Evolutionary conservation across 495 filamentous ascomycete genomes (phyloP).

Genomic region (Penicillium samsonianum): DNA sequence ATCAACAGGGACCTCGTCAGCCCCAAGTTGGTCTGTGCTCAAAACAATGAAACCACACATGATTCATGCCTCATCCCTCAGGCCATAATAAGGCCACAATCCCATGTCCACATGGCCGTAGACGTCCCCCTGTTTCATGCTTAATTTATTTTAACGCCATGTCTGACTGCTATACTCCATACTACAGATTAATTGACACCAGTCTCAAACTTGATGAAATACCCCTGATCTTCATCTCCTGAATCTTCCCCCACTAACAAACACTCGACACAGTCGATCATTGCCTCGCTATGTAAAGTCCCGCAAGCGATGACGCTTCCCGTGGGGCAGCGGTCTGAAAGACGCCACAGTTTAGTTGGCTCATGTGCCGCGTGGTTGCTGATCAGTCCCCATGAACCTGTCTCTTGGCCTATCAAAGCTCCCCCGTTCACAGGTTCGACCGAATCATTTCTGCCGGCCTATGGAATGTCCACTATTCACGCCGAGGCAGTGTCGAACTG

Average conservation of each 20-base stretch:
- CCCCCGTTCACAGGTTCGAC: conserved; percentile 2
- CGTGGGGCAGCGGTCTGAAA: conserved; percentile 27
- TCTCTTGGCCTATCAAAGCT: conserved; percentile 26
- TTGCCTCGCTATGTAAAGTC: conserved; percentile 18
- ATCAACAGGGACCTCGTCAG: background rate
- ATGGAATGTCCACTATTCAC: conserved; percentile 25
- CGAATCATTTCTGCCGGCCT: conserved; percentile 21
- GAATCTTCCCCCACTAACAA: conserved; percentile 10
- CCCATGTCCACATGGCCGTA: background rate
- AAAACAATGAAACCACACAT: conserved; percentile 1
- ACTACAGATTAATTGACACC: background rate
- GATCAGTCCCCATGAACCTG: conserved; percentile 24
- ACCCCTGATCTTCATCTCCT: conserved; percentile 16
- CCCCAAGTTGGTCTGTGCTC: background rate
- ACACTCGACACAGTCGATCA: conserved; percentile 21
- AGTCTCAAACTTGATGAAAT: background rate
- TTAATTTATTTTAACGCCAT: conserved; percentile 1
- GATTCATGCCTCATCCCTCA: background rate
- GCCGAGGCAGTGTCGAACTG: conserved; percentile 14
- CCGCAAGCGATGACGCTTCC: conserved; percentile 32
- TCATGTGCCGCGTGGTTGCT: conserved; percentile 31
- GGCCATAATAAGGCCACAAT: background rate
- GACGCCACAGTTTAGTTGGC: conserved; percentile 27
- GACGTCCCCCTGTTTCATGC: conserved; percentile 2
- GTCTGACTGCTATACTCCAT: background rate